phyloP scores from a whole-genome alignment of 495 filamentous ascomycete species.

The Polyplosphaeria fusca region DNA sequence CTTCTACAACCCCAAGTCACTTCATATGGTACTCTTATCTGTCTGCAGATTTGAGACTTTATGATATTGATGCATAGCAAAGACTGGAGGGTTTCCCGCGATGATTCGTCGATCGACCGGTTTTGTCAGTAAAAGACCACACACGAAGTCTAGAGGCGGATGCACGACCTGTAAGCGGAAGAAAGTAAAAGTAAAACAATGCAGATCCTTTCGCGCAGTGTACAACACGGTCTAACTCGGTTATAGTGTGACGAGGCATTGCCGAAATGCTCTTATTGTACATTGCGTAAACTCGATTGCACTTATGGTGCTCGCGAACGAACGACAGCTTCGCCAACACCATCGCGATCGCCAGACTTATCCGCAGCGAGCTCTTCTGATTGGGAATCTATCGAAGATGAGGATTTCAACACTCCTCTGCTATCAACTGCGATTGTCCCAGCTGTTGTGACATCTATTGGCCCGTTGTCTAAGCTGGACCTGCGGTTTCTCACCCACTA shows the following conservation, averaged over 20 bases:
- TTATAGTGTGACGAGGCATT: slow-evolving; percentile 21
- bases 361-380: not conserved
- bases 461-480: not conserved
- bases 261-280: slow-evolving; percentile 19
- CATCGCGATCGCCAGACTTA: not conserved
- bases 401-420: slow-evolving; percentile 1
- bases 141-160: slow-evolving; percentile 21
- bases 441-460: not conserved
- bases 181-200: slow-evolving; percentile 20
- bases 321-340: not conserved
- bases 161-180: slow-evolving; percentile 22
- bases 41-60: too few relatives aligned
- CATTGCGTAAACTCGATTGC: slow-evolving; percentile 14
- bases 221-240: not conserved
- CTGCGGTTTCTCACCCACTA: slow-evolving; percentile 7
- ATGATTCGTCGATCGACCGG: slow-evolving; percentile 20
- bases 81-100: too few relatives aligned
- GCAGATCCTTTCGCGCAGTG: not conserved
- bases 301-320: not conserved
- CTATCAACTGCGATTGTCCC: slow-evolving; percentile 4
- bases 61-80: too few relatives aligned
- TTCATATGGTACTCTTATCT: too few relatives aligned
- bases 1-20: too few relatives aligned
- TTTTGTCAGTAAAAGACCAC: slow-evolving; percentile 21
- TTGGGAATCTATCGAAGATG: not conserved